phyloP scores from a whole-genome alignment of 2,329 filamentous ascomycete species.

The Cladosporium sp. region DNA sequence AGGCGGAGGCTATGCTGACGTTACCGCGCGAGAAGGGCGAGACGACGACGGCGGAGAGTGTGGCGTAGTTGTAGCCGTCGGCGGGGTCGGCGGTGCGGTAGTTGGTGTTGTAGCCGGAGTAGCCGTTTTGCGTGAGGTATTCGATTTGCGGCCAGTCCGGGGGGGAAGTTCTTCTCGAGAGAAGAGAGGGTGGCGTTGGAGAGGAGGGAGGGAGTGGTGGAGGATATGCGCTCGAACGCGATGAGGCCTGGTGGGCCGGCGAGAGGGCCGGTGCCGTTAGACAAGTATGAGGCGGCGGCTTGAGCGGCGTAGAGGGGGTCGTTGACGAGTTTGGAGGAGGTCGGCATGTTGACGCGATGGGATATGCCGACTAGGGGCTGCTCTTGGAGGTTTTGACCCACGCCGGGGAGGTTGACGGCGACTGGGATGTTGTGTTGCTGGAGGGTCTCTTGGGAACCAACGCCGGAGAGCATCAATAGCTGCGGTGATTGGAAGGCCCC shows the following conservation, averaged over 20 bases:
- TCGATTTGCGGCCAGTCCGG: conserved; percentile 42
- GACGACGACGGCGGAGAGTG: conserved; percentile 35
- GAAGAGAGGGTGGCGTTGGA: conserved; percentile 19
- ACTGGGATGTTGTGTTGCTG: conserved; percentile 33
- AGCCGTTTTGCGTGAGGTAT: conserved; percentile 22
- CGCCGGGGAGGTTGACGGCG: conserved; percentile 29
- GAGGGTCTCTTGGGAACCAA: conserved; percentile 35
- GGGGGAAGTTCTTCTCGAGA: conserved; percentile 26
- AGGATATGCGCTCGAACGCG: conserved; percentile 34
- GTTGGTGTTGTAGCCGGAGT: conserved; percentile 22
- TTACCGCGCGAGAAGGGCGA: conserved; percentile 39
- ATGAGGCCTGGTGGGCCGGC: conserved; percentile 26
- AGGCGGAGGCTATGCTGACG: conserved; percentile 36
- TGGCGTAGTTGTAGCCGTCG: conserved; percentile 36
- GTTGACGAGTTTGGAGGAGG: conserved; percentile 20
- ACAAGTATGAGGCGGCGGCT: conserved; percentile 22
- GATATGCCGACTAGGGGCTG: conserved; percentile 40
- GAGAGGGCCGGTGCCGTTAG: conserved; percentile 27
- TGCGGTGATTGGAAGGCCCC: conserved; percentile 47
- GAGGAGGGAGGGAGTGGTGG: conserved; percentile 19
- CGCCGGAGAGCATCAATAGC: conserved; percentile 36
- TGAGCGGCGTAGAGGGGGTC: conserved; percentile 21
- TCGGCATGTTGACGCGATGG: conserved; percentile 28
- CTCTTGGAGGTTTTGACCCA: conserved; percentile 34
- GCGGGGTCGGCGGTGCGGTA: conserved; percentile 29